These are phyloP conservation scores for Colletotrichum sp. DNA, from an alignment of 2,329 filamentous ascomycete species.

Conservation along the genomic window DNA sequence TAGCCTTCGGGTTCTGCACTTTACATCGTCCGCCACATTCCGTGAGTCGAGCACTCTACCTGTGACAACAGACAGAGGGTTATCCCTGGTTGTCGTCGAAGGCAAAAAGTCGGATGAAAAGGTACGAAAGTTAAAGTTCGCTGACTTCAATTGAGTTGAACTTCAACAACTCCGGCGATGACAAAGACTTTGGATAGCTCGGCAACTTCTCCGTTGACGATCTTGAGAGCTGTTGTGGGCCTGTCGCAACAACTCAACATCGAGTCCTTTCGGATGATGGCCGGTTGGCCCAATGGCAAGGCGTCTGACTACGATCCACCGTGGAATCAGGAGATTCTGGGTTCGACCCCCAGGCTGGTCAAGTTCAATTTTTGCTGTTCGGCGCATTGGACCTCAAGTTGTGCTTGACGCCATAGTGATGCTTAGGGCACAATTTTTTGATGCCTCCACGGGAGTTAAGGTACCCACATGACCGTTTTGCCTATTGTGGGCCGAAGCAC, in stretches of 20 bases:
- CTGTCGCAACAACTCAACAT: background rate
- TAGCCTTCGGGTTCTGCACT: background rate
- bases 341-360: slow-evolving; percentile 23
- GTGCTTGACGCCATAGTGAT: background rate
- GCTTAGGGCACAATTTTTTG: background rate
- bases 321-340: slow-evolving; percentile 21
- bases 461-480: background rate
- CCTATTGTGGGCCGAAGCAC: slow-evolving; percentile 1
- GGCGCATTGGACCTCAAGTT: background rate
- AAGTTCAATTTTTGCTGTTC: background rate
- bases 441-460: background rate
- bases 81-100: background rate
- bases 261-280: background rate
- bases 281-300: slow-evolving; percentile 43
- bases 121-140: background rate
- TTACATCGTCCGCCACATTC: background rate
- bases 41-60: background rate
- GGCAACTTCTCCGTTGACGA: background rate
- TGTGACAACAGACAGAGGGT: background rate
- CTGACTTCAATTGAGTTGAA: background rate
- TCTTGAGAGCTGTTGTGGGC: background rate
- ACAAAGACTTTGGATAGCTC: background rate
- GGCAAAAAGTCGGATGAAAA: background rate
- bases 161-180: background rate
- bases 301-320: slow-evolving; percentile 45